Evolutionary conservation across 208 protist genomes (phyloP), one percentile per base, ranked within the genome.

Genomic region (Wallacemonas collosoma): DNA sequence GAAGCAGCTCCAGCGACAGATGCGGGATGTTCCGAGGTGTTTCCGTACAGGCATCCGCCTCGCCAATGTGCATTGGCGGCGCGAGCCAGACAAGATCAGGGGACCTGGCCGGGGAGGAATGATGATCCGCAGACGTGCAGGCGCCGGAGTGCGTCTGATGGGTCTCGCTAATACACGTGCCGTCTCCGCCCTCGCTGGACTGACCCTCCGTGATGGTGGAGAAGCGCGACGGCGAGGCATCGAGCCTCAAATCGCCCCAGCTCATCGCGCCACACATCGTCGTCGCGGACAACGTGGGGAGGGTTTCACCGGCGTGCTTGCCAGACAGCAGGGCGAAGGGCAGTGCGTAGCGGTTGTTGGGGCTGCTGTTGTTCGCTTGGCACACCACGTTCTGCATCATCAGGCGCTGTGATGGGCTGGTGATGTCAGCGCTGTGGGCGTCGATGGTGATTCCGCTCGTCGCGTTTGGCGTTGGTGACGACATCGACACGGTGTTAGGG

Each of bases 171-270:
- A 17, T 17, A 8, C 3, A 71, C 43, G 41, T 67, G 70, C 5
- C 26, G 39, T 43, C 70, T 40, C 51, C 74, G 40, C 11, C 45
- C 45, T 50, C 12, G n/a, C 38, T 72, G 44, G 58, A 68, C 56
- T 48, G 70, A 57, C 64, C 74, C 70, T 43, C 70, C 53, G 45
- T 76, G 36, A 54, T 71, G 53, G 41, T 72, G 11, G 55, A 67
- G 43, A 39, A 80, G 55, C 53, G 75, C 3, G 35, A 75, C 38
- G 70, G 58, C 26, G 47, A 58, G 51, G 65, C 44, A 58, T 39
- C 39, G 15, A 40, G 4, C 35, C n/a, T 47, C 47, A 44, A 43
- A 6, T 50, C 45, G 45, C 26, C 26, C 26, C 45, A 50, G 45
- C 12, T 50, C 45, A 50, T 50, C 15, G 41, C 43, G 43, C 35